Evolutionary conservation across 805 yeast species (phyloP).

Genomic region (Teunomyces stri): DNA sequence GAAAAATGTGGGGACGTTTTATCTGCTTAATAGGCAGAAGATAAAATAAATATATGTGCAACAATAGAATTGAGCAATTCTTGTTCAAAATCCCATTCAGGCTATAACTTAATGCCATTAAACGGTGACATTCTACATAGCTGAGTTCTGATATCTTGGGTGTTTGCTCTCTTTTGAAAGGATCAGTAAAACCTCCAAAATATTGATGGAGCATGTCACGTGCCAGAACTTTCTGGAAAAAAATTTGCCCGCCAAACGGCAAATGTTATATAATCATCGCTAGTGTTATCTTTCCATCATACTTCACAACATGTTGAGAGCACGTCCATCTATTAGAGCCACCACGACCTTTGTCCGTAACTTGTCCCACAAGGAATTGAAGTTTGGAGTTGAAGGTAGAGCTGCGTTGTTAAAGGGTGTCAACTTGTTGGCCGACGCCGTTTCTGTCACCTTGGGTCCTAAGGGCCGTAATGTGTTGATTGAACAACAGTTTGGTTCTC

Average conservation of each 20-base stretch:
- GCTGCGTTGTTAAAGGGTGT: conserved; percentile 93
- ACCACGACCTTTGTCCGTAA: conserved; percentile 45
- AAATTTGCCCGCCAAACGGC: conserved; percentile 1
- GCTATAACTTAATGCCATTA: too few species aligned
- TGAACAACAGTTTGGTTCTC: conserved; percentile 95
- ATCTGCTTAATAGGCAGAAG: not conserved
- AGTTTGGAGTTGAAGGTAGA: conserved; percentile 96
- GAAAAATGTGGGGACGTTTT: not conserved
- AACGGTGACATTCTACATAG: too few species aligned
- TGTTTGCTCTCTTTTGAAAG: too few species aligned
- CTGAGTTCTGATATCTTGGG: too few species aligned
- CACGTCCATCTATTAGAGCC: conserved; percentile 39
- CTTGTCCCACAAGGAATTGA: conserved; percentile 83
- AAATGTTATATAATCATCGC: not conserved
- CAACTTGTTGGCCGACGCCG: conserved; percentile 92
- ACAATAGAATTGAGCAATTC: too few species aligned
- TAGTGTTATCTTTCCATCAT: not conserved
- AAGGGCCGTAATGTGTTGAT: conserved; percentile 96
- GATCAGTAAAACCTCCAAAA: too few species aligned
- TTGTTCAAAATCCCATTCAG: too few species aligned
- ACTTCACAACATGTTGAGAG: conserved; percentile 43
- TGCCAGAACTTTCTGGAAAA: conserved; percentile 15
- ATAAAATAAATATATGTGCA: not conserved
- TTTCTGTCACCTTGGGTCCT: conserved; percentile 94
- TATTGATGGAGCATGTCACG: conserved; percentile 3